Conservation (phyloP, 2,329 filamentous ascomycete genomes). For the Monilinia fructicola region DNA sequence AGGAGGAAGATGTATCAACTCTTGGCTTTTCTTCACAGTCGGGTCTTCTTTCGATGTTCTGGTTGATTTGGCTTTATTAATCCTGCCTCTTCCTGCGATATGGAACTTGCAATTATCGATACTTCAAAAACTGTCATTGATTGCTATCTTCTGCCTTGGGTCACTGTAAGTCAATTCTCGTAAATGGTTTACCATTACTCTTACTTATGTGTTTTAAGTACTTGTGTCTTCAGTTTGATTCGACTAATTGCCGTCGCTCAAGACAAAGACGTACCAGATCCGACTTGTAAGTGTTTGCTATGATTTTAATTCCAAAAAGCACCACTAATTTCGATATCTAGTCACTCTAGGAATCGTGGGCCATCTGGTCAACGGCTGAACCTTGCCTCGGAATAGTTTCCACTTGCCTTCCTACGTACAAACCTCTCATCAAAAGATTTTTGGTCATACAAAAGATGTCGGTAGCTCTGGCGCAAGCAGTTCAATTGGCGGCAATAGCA, state of each 20-base stretch:
- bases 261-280: neutral
- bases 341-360: neutral
- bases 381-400: conserved; percentile 5
- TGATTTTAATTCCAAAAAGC: neutral
- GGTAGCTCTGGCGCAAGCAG: neutral
- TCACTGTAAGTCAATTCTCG: neutral
- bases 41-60: neutral
- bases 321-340: neutral
- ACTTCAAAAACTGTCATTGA: neutral
- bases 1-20: neutral
- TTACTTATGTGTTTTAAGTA: neutral
- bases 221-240: conserved; percentile 6
- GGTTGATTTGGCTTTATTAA: neutral
- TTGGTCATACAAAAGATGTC: neutral
- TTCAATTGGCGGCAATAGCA: neutral
- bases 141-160: conserved; percentile 3
- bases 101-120: conserved; percentile 8
- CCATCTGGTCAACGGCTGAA: conserved; percentile 3
- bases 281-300: neutral
- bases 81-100: neutral
- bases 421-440: neutral
- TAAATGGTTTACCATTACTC: neutral
- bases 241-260: neutral
- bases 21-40: conserved; percentile 2
- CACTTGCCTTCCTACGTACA: conserved; percentile 2